phyloP scores from a whole-genome alignment of 306 rosid species.

The Oxytropis ochrocephala region DNA sequence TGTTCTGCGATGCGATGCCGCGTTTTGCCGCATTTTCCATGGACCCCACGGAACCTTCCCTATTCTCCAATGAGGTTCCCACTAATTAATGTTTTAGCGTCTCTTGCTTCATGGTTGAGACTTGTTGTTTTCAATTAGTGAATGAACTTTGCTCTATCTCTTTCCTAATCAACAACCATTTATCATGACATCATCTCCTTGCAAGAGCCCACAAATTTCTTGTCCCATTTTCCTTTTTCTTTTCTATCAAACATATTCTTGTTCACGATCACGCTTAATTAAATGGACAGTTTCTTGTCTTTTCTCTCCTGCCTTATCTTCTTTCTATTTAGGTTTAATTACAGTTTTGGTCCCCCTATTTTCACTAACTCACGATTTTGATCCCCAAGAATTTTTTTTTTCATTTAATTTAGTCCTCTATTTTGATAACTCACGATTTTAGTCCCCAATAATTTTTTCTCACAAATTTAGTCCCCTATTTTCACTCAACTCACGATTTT shows the following conservation, averaged over 20 bases:
- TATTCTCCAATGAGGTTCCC: slow-evolving; percentile 21
- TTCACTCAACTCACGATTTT: too few relatives aligned
- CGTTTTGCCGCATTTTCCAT: slow-evolving; percentile 68
- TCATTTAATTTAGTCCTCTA: too few relatives aligned
- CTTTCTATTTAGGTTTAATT: too few relatives aligned
- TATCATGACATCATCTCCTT: neutral
- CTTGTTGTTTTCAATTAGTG: too few relatives aligned
- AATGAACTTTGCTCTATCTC: neutral
- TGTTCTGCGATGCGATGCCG: slow-evolving; percentile 35
- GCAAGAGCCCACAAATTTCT: neutral
- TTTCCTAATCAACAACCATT: neutral
- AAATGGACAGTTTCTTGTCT: neutral
- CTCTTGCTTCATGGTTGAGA: too few relatives aligned
- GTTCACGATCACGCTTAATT: too few relatives aligned
- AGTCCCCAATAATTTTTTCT: too few relatives aligned
- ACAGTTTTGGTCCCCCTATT: too few relatives aligned
- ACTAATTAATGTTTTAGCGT: neutral
- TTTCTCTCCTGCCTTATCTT: neutral
- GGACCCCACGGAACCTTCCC: slow-evolving; percentile 50
- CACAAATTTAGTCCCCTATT: too few relatives aligned
- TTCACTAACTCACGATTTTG: too few relatives aligned
- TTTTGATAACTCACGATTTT: too few relatives aligned
- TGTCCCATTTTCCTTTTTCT: neutral
- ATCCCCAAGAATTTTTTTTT: too few relatives aligned
- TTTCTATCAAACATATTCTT: neutral